Conservation (phyloP, 2,329 filamentous ascomycete species). For the Phoma herbarum region DNA sequence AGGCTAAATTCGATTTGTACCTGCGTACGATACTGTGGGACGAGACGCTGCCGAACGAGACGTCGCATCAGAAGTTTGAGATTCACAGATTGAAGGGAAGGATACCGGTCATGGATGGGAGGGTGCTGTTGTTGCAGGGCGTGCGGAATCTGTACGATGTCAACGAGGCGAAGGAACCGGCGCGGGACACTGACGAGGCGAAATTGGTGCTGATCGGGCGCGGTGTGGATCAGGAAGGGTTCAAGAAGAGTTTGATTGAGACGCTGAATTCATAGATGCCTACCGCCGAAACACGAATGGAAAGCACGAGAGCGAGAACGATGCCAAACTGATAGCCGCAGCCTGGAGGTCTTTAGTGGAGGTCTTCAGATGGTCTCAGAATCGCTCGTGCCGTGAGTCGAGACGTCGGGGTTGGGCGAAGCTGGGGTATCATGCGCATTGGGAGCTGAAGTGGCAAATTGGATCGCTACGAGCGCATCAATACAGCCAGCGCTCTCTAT, state of each 20-base stretch:
- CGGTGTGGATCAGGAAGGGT: conserved; percentile 35
- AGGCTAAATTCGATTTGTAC: conserved; percentile 79
- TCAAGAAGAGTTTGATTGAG: conserved; percentile 24
- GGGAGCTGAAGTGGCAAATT: no score
- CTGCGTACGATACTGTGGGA: conserved; percentile 88
- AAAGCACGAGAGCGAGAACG: no score
- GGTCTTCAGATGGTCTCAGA: no score
- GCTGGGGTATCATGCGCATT: no score
- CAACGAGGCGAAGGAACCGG: conserved; percentile 61
- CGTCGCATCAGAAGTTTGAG: conserved; percentile 65
- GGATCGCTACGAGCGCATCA: no score
- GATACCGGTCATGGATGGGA: conserved; percentile 70
- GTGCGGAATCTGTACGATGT: conserved; percentile 95
- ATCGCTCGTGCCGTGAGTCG: no score
- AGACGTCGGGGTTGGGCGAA: no score
- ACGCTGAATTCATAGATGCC: conserved; percentile 1
- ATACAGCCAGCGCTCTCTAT: no score
- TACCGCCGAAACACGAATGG: background rate
- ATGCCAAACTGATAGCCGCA: no score
- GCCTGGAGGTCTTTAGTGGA: no score
- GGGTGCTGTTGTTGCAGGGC: conserved; percentile 82
- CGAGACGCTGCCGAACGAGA: conserved; percentile 61
- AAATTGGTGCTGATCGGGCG: conserved; percentile 48
- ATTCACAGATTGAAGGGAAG: conserved; percentile 90
- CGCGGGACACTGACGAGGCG: conserved; percentile 15